Evolutionary conservation across 768 basidiomycete genomes (phyloP), one percentile per base, ranked within the genome.

Genomic region (Termitomyces sp.): DNA sequence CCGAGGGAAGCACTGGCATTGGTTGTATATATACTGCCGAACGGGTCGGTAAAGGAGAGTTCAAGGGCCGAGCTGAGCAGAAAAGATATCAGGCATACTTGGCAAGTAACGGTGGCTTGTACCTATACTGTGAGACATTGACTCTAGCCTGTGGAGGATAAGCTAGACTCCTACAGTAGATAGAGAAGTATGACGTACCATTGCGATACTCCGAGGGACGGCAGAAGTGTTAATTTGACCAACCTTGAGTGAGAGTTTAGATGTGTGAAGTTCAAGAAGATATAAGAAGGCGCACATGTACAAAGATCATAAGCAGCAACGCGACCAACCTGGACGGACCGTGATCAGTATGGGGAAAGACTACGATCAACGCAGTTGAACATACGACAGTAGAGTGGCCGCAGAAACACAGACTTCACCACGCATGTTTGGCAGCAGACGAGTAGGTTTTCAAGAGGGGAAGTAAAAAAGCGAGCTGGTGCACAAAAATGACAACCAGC

Each of bases 201-300:
- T 87, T 54, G 83, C 80, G 54, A 92, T 83, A 56, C 77, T 80
- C 57, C 83, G 82, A 57, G 90, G 88, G 32, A 91, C 84, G 34
- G 75, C 76, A 16, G 88, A 85, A 52, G 87, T 87, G 68, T 85
- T 92, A 67, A 87, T 90, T 80, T 92, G 91, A 59, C 87, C 90
- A 57, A 92, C 82, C 90, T 92, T 60, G n/a, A 29, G 22, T 43
- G 12, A 48, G 10, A 42, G 48, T 48, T 67, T 67, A 64, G 63
- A 69, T 63, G 60, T 53, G 58, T 61, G 64, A 66, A 56, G 61
- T 58, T 55, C 57, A 52, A 43, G 32, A 53, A 27, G 49, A 54
- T 41, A 31, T 20, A 46, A 34, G 47, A 61, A 57, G 55, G 76
- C 85, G 64, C 69, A 89, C 90, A 78, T 93, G 89, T 64, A 85